Evolutionary conservation across 1,284 basidiomycete genomes (phyloP), one percentile per base, ranked within the genome.

Genomic region (Trametes polyzona): DNA sequence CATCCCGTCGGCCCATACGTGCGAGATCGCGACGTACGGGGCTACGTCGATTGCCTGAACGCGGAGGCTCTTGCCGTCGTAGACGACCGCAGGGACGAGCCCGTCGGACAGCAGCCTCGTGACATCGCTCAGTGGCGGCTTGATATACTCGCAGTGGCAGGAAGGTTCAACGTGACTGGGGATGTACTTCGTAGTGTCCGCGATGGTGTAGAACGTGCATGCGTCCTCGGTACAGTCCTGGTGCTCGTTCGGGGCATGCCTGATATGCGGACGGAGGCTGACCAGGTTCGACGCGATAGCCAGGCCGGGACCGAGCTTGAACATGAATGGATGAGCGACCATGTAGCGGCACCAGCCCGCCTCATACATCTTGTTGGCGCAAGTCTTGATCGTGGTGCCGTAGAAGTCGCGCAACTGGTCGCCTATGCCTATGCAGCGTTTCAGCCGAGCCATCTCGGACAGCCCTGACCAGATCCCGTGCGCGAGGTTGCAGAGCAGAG

Each of bases 1-100:
- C n/a, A 65, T 35, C 1, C 64, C 64, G 26, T 65, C 61, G 0
- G 64, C 57, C 64, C 64, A 65, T 5, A 65, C 64, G 44, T 65
- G 64, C 1, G 61, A 65, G 19, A 65, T 57, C 4, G 61, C 64
- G 42, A 65, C 47, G 26, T 63, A 65, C 10, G 57, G 16, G 19
- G 4, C 41, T 14, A 16, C 42, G 16, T 29, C 19, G n/a, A 52
- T 19, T 8, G 47, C 17, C 7, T 17, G 33, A n/a, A 50, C 51
- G 6, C 9, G 32, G 11, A 53, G 42, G 9, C 24, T 14, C n/a
- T 12, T n/a, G 3, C 47, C 52, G 23, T 58, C 56, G 36, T 27
- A 54, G 11, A 42, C 24, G 24, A 58, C 47, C 3, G 30, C 52
- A 4, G 57, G 57, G 0, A 58, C 30, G 6, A 35, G 7, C 3